A percentile compares a stretch with the other conserved stretches of the same genome.
Evolutionary conservation across 176 grass and related monocot species (phyloP).

Genomic region (Secale cereale): DNA sequence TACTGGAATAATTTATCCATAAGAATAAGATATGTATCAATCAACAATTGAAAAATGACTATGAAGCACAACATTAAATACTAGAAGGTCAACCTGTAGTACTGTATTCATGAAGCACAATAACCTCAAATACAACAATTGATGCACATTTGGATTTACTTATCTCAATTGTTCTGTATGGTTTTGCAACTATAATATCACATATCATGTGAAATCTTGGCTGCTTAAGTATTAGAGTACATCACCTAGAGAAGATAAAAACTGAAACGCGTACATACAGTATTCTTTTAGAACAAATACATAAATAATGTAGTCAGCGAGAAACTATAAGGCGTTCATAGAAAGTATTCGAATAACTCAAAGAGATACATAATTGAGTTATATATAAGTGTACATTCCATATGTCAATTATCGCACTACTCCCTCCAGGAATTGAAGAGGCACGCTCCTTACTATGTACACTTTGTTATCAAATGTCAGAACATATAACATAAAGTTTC

Average conservation of each 20-base stretch:
- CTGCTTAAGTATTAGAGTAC: not conserved
- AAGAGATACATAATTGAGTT: not conserved
- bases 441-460: not conserved
- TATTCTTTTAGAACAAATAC: not conserved
- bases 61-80: not conserved
- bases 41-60: not conserved
- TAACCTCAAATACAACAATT: not conserved
- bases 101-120: not conserved
- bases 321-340: constrained; percentile 2
- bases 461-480: constrained; percentile 15
- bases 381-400: not conserved
- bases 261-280: not conserved
- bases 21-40: not conserved
- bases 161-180: not conserved
- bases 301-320: not conserved
- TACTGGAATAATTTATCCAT: not conserved
- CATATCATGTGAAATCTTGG: not conserved
- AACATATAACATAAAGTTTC: constrained; percentile 27
- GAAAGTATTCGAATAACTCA: constrained; percentile 3
- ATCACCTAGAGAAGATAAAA: not conserved
- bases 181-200: not conserved
- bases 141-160: not conserved
- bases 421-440: not conserved
- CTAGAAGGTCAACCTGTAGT: not conserved
- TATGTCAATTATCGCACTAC: not conserved